A percentile compares a stretch with the other conserved stretches of the same genome.
Evolutionary conservation across 768 basidiomycete genomes (phyloP).

Genomic region (Pisolithus tinctorius): DNA sequence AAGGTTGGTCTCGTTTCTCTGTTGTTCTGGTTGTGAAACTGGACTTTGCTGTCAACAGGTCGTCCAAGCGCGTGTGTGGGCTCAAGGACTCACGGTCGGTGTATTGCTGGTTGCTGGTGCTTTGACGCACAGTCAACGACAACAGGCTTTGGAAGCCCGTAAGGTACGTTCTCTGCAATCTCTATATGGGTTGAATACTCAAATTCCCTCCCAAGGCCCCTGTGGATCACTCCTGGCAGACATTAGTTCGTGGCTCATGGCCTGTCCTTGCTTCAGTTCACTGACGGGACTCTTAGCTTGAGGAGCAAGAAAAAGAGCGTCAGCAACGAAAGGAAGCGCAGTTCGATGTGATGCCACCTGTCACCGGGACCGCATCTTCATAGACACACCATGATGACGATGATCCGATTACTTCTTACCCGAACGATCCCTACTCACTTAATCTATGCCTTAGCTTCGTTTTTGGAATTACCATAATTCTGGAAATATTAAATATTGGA

Average conservation of each 20-base stretch:
- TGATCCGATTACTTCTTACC: no score
- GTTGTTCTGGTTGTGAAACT: not conserved
- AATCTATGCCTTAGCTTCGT: no score
- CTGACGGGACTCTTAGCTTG: conserved; percentile 14
- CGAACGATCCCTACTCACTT: no score
- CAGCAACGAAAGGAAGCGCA: conserved; percentile 11
- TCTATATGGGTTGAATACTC: not conserved
- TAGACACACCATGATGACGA: not conserved
- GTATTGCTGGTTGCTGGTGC: conserved; percentile 66
- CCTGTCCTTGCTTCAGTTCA: not conserved
- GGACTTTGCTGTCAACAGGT: conserved; percentile 43
- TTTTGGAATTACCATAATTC: not conserved
- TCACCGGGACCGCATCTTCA: not conserved
- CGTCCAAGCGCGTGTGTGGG: conserved; percentile 88
- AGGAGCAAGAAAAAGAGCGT: conserved; percentile 21
- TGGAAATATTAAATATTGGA: not conserved
- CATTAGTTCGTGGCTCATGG: conserved; percentile 16
- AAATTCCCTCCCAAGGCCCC: conserved; percentile 7
- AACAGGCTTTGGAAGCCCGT: conserved; percentile 29
- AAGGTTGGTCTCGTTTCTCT: conserved; percentile 11
- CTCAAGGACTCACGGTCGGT: conserved; percentile 74
- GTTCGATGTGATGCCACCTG: not conserved
- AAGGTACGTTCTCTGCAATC: conserved; percentile 9
- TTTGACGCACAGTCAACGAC: conserved; percentile 46
- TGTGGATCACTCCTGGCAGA: conserved; percentile 23